These are phyloP conservation scores for Hypsizygus ulmarius DNA, from an alignment of 1,284 basidiomycete genomes.

Conservation along the genomic window DNA sequence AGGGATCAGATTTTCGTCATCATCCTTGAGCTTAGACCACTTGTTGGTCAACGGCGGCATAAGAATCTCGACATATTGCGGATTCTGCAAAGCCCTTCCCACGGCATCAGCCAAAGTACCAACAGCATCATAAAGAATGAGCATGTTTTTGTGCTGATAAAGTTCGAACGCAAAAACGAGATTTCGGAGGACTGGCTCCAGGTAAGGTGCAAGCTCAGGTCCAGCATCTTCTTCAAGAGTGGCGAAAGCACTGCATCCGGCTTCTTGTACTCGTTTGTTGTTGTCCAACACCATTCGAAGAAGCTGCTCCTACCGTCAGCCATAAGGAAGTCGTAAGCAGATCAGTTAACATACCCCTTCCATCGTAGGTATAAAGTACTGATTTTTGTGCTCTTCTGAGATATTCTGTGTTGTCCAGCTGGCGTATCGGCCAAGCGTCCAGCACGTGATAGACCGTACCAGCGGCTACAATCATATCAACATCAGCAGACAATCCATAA, in stretches of 20 bases:
- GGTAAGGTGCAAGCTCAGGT: conserved; percentile 83
- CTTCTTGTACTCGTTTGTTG: conserved; percentile 99
- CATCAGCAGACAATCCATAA: neutral
- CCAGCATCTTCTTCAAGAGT: conserved; percentile 99
- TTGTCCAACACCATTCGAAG: conserved; percentile 98
- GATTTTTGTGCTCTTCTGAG: conserved; percentile 82
- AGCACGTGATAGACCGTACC: conserved; percentile 97
- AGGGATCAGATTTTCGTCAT: conserved; percentile 92
- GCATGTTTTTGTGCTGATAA: conserved; percentile 99
- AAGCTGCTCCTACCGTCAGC: conserved; percentile 49
- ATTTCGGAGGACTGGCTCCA: conserved; percentile 93
- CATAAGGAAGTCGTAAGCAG: conserved; percentile 8
- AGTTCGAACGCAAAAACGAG: conserved; percentile 96
- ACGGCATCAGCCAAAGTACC: conserved; percentile 98
- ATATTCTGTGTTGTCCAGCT: conserved; percentile 89
- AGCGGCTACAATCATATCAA: conserved; percentile 62
- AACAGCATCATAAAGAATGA: conserved; percentile 97
- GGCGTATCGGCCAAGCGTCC: conserved; percentile 98
- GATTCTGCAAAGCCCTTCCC: conserved; percentile 82
- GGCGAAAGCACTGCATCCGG: conserved; percentile 97
- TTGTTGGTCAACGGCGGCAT: conserved; percentile 93
- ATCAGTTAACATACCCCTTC: conserved; percentile 77
- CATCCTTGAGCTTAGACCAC: conserved; percentile 88
- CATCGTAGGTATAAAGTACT: conserved; percentile 95
- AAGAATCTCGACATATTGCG: conserved; percentile 88